A percentile compares a stretch with the other conserved stretches of the same genome.
phyloP scores from a whole-genome alignment of 148 eudicot species.

The Polygonum maritimum region DNA sequence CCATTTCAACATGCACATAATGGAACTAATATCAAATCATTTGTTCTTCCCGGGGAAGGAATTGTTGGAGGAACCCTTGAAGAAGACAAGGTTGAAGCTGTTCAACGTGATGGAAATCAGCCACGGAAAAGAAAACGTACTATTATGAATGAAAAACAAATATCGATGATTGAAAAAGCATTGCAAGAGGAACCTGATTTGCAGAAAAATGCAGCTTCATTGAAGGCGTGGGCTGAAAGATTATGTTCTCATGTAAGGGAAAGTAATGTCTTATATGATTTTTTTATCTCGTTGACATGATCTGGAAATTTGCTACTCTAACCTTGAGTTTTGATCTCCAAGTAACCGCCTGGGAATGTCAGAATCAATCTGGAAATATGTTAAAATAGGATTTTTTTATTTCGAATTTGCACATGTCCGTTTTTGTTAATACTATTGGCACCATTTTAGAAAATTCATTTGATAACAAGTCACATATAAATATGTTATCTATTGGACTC shows the following conservation, averaged over 20 bases:
- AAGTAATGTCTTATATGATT: not conserved
- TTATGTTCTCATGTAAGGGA: constrained; percentile 62
- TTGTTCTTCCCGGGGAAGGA: constrained; percentile 25
- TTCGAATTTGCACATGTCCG: too few species aligned
- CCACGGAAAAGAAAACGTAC: constrained; percentile 71
- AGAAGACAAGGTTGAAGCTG: constrained; percentile 43
- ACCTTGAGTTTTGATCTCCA: not conserved
- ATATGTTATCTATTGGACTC: not conserved
- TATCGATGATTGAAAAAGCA: constrained; percentile 55
- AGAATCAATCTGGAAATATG: not conserved
- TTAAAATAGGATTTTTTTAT: not conserved
- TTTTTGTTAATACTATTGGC: too few species aligned
- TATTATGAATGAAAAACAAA: constrained; percentile 74
- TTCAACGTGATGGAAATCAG: constrained; percentile 43
- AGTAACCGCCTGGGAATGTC: not conserved
- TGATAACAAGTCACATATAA: not conserved
- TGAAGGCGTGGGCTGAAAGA: constrained; percentile 62
- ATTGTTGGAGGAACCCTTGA: constrained; percentile 22
- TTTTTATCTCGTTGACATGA: not conserved
- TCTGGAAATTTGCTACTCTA: not conserved
- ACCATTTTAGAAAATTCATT: not conserved
- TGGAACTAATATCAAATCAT: constrained; percentile 24
- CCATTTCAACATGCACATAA: constrained; percentile 22
- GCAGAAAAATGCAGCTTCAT: constrained; percentile 57
- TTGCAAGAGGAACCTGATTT: constrained; percentile 70